phyloP scores from a whole-genome alignment of 805 yeast genomes.

The Cyberlindnera euphorbiiphila region DNA sequence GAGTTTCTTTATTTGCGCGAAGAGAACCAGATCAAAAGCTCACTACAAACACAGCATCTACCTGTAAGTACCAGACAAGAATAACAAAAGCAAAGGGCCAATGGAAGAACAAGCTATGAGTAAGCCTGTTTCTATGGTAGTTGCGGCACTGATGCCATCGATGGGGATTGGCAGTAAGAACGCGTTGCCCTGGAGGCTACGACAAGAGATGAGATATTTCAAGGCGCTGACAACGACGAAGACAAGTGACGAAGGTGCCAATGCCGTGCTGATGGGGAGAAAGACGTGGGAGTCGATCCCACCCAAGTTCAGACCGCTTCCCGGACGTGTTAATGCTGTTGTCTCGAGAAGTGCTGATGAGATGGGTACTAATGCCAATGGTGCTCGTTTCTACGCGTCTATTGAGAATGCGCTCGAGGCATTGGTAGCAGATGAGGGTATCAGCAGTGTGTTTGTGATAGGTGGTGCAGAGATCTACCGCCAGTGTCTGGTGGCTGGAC shows the following conservation, averaged over 20 bases:
- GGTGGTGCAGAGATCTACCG: conserved; percentile 92
- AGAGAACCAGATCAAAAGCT: too few relatives aligned
- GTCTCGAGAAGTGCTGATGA: conserved; percentile 45
- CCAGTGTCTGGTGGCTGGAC: conserved; percentile 42
- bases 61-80: too few relatives aligned
- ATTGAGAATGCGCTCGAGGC: conserved; percentile 39
- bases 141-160: conserved; percentile 79
- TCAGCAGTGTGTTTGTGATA: conserved; percentile 71
- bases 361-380: conserved; percentile 21
- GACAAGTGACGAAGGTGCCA: conserved; percentile 31
- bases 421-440: conserved; percentile 25
- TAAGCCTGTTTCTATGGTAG: conserved; percentile 57
- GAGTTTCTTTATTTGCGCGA: too few relatives aligned
- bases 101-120: too few relatives aligned
- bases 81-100: too few relatives aligned
- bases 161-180: conserved; percentile 86
- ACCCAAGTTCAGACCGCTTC: conserved; percentile 73
- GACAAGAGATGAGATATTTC: conserved; percentile 83
- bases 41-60: too few relatives aligned
- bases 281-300: conserved; percentile 97
- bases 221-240: conserved; percentile 55
- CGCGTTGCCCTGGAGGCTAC: conserved; percentile 80
- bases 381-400: conserved; percentile 36
- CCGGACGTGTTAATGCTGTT: conserved; percentile 69
- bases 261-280: conserved; percentile 94